A percentile compares a stretch with the other conserved stretches of the same genome.
Conservation (phyloP, 139 green algal species). For the Picochlorum sp. region DNA sequence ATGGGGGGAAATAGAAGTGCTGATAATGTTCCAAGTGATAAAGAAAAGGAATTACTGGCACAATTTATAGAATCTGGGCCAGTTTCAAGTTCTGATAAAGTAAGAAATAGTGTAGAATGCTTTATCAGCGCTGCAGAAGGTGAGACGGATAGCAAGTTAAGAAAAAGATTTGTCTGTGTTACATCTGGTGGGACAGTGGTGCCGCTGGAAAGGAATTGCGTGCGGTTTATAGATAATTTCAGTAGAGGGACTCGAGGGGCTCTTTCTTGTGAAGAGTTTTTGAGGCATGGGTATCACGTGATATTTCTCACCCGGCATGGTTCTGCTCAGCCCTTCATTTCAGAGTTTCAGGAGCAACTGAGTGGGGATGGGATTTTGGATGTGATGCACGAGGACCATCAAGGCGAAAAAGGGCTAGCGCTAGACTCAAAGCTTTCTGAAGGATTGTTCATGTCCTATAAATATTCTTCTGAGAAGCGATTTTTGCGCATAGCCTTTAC, state of each 20-base stretch:
- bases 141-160: neutral
- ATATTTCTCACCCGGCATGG: slow-evolving; percentile 76
- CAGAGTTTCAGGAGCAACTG: slow-evolving; percentile 32
- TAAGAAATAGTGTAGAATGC: too few species aligned
- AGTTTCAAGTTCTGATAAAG: too few species aligned
- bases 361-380: slow-evolving; percentile 23
- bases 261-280: slow-evolving; percentile 71
- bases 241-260: slow-evolving; percentile 75
- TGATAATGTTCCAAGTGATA: too few species aligned
- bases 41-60: too few species aligned
- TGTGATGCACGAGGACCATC: slow-evolving; percentile 16
- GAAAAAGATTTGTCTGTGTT: slow-evolving; percentile 43
- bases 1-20: too few species aligned
- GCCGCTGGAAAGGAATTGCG: slow-evolving; percentile 83
- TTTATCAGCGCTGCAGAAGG: too few species aligned
- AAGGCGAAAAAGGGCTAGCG: slow-evolving; percentile 5
- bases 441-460: neutral
- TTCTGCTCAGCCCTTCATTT: slow-evolving; percentile 78
- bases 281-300: slow-evolving; percentile 80
- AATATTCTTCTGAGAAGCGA: neutral
- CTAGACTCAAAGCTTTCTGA: neutral
- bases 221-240: slow-evolving; percentile 99
- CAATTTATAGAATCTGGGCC: too few species aligned
- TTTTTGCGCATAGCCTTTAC: slow-evolving; percentile 73
- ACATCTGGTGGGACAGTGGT: slow-evolving; percentile 94